Evolutionary conservation across 2,329 filamentous ascomycete genomes (phyloP).

Genomic region (Gaeumannomyces sp.): DNA sequence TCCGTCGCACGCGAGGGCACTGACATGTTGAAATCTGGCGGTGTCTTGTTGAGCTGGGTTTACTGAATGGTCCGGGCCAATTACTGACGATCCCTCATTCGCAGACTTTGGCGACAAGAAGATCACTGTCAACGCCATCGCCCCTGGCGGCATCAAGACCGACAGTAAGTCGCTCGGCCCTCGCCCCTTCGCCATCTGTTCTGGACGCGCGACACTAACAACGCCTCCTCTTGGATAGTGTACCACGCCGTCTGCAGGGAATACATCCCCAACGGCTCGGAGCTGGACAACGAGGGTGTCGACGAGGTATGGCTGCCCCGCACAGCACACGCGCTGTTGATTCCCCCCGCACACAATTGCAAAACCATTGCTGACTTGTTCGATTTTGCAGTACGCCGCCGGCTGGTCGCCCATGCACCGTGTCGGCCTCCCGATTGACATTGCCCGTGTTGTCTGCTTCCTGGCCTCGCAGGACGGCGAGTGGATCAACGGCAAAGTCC

Average conservation of each 20-base stretch:
- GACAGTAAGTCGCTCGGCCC: constrained; percentile 13
- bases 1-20: not conserved
- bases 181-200: not conserved
- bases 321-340: not conserved
- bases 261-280: constrained; percentile 33
- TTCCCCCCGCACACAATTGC: constrained; percentile 5
- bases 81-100: not conserved
- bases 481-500: constrained; percentile 34
- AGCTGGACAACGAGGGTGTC: constrained; percentile 20
- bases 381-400: constrained; percentile 24
- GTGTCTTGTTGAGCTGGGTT: not conserved
- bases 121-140: constrained; percentile 31
- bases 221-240: constrained; percentile 20
- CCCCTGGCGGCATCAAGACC: constrained; percentile 28
- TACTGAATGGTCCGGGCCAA: not conserved
- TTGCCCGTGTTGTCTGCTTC: constrained; percentile 27
- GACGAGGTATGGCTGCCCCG: constrained; percentile 15
- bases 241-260: constrained; percentile 28
- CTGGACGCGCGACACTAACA: not conserved
- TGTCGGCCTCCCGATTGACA: constrained; percentile 26
- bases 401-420: constrained; percentile 28
- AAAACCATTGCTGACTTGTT: not conserved
- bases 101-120: constrained; percentile 29
- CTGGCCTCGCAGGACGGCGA: constrained; percentile 27
- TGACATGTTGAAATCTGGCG: not conserved